A percentile compares a stretch with the other conserved stretches of the same genome.
phyloP scores from a whole-genome alignment of 2,329 filamentous ascomycete species.

The Diaporthe ampelina region DNA sequence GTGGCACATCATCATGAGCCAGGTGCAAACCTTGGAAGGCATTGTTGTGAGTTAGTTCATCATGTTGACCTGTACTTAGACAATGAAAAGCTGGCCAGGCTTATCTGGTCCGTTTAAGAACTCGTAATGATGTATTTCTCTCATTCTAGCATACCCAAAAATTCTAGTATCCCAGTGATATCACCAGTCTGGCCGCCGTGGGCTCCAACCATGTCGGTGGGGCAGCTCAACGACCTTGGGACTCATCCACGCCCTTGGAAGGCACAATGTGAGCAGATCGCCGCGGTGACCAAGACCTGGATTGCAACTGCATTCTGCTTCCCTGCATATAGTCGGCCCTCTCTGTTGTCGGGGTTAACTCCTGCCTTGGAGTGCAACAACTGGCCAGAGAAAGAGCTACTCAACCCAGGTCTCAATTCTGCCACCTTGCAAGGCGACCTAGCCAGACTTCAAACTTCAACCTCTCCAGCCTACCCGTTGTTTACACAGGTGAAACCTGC shows the following conservation, averaged over 20 bases:
- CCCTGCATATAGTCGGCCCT: background rate
- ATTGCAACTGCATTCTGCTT: background rate
- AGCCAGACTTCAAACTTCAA: background rate
- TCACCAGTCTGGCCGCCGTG: background rate
- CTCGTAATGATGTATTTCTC: no score
- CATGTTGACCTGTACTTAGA: no score
- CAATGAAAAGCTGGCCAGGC: background rate
- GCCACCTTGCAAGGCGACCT: background rate
- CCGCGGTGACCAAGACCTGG: background rate
- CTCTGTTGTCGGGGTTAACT: background rate
- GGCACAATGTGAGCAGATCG: background rate
- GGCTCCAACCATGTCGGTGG: background rate
- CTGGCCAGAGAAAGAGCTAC: background rate
- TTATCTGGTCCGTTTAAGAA: background rate
- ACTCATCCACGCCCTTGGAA: background rate
- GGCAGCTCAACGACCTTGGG: background rate
- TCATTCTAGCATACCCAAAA: background rate
- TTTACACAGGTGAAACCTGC: background rate
- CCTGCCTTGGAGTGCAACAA: background rate
- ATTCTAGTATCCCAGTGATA: background rate
- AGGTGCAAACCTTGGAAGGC: no score
- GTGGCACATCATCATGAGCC: no score
- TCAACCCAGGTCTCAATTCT: background rate
- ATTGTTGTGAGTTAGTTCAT: no score
- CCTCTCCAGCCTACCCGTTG: background rate